Percentiles rank a stretch among this genome's conserved stretches.
phyloP scores from a whole-genome alignment of 1,284 basidiomycete species.

The Malassezia yamatoensis region DNA sequence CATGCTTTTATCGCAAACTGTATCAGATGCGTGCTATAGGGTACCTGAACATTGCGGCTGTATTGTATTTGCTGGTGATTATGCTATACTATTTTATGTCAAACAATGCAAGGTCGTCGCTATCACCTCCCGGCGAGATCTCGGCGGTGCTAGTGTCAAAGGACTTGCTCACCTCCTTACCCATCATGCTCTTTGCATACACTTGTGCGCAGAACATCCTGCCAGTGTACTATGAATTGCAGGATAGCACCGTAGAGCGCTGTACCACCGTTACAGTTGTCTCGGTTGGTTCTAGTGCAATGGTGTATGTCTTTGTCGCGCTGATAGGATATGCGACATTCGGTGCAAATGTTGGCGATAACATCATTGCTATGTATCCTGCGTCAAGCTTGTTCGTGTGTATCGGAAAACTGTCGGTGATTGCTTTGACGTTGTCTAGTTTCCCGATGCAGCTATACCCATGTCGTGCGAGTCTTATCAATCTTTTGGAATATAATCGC shows the following conservation, averaged over 20 bases:
- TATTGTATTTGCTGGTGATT: slow-evolving; percentile 51
- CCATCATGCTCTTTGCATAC: slow-evolving; percentile 81
- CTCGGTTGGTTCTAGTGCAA: slow-evolving; percentile 61
- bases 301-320: slow-evolving; percentile 42
- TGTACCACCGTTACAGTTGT: slow-evolving; percentile 79
- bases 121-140: slow-evolving; percentile 31
- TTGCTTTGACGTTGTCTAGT: slow-evolving; percentile 57
- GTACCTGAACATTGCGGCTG: slow-evolving; percentile 74
- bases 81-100: slow-evolving; percentile 34
- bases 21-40: slow-evolving; percentile 64
- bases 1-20: slow-evolving; percentile 70
- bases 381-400: slow-evolving; percentile 86
- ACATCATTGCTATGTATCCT: slow-evolving; percentile 58
- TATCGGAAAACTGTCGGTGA: slow-evolving; percentile 82
- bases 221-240: slow-evolving; percentile 85
- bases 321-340: slow-evolving; percentile 86
- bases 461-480: slow-evolving; percentile 68
- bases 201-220: slow-evolving; percentile 43
- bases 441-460: slow-evolving; percentile 59
- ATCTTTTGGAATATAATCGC: neutral
- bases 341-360: slow-evolving; percentile 57
- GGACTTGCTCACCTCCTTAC: slow-evolving; percentile 66
- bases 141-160: slow-evolving; percentile 50
- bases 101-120: slow-evolving; percentile 19
- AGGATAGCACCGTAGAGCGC: slow-evolving; percentile 64